Evolutionary conservation across 2,329 filamentous ascomycete species (phyloP).

Genomic region (Cladosporium austrohemisphaericum): DNA sequence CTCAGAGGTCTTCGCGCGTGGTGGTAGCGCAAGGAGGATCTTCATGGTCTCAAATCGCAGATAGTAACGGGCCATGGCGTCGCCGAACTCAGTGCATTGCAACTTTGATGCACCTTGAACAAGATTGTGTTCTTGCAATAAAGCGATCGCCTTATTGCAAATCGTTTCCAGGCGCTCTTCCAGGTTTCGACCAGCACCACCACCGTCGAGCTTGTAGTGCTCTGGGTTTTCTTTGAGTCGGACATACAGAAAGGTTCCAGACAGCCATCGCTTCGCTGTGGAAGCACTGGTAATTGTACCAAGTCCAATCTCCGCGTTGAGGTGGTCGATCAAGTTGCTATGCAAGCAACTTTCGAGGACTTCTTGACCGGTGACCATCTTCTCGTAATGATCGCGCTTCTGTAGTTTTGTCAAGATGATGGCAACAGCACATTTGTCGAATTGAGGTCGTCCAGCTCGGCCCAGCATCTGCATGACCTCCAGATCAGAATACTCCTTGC

Average conservation of each 20-base stretch:
- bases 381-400: conserved; percentile 64
- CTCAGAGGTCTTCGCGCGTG: conserved; percentile 59
- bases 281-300: conserved; percentile 64
- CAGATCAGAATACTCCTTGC: conserved; percentile 71
- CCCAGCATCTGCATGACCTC: conserved; percentile 92
- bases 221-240: conserved; percentile 66
- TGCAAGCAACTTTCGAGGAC: conserved; percentile 75
- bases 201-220: conserved; percentile 64
- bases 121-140: conserved; percentile 60
- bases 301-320: conserved; percentile 79
- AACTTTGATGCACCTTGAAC: conserved; percentile 51
- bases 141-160: conserved; percentile 63
- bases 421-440: conserved; percentile 70
- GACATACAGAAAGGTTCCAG: conserved; percentile 73
- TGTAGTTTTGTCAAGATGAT: conserved; percentile 73
- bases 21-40: conserved; percentile 59
- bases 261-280: conserved; percentile 70
- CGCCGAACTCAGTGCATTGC: conserved; percentile 66
- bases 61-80: conserved; percentile 81
- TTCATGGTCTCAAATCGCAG: conserved; percentile 78
- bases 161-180: conserved; percentile 67
- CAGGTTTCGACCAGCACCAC: conserved; percentile 47
- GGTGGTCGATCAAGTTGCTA: conserved; percentile 72
- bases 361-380: conserved; percentile 69
- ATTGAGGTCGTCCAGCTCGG: conserved; percentile 77